A percentile compares a stretch with the other conserved stretches of the same genome.
Evolutionary conservation across 2,329 filamentous ascomycete species (phyloP).

Genomic region (Alternaria viburni): DNA sequence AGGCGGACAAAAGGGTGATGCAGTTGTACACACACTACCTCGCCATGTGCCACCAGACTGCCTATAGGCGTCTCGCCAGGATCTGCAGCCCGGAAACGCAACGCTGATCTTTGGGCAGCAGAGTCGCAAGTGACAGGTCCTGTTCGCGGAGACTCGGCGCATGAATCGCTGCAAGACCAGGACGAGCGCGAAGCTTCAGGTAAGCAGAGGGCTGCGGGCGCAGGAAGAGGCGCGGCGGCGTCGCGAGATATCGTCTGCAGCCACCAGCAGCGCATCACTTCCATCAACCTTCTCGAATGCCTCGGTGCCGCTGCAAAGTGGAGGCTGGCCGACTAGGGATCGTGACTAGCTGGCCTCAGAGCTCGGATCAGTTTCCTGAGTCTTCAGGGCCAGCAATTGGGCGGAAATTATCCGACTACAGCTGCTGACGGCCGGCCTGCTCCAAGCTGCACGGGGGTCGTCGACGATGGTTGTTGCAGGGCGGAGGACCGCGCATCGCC

Average conservation of each 20-base stretch:
- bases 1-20: slow-evolving; percentile 18
- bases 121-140: slow-evolving; percentile 1
- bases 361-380: slow-evolving; percentile 27
- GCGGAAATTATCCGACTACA: slow-evolving; percentile 34
- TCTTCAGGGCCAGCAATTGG: slow-evolving; percentile 27
- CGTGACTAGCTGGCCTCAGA: slow-evolving; percentile 14
- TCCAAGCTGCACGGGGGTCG: no score
- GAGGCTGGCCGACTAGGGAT: slow-evolving; percentile 18
- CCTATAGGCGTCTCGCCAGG: slow-evolving; percentile 11
- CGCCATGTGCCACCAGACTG: slow-evolving; percentile 10
- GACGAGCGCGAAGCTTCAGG: not conserved
- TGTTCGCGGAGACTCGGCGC: not conserved
- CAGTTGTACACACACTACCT: slow-evolving; percentile 11
- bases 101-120: slow-evolving; percentile 14
- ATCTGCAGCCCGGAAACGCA: slow-evolving; percentile 8
- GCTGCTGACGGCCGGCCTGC: slow-evolving; percentile 19
- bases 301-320: slow-evolving; percentile 20
- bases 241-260: slow-evolving; percentile 5
- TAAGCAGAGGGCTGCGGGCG: not conserved
- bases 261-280: slow-evolving; percentile 39
- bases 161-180: not conserved
- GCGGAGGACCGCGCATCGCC: slow-evolving; percentile 31
- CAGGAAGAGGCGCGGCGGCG: not conserved
- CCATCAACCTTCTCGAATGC: slow-evolving; percentile 43
- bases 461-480: slow-evolving; percentile 3